Conservation (phyloP, 2,329 filamentous ascomycete genomes). For the Colletotrichum zoysiae region DNA sequence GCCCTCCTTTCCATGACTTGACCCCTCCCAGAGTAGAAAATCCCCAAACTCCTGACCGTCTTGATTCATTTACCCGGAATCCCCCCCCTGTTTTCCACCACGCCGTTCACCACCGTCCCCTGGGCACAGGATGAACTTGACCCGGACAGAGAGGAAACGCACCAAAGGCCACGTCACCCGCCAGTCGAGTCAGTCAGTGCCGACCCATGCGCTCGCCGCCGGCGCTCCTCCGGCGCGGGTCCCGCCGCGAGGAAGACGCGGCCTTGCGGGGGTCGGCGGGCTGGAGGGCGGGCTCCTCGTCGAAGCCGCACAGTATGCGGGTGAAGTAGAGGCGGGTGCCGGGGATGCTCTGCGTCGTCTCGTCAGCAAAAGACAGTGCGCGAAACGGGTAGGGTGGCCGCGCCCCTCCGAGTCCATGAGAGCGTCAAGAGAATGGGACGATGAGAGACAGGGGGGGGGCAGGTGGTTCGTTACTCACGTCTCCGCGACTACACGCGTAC, state of each 20-base stretch:
- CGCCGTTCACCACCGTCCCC: neutral
- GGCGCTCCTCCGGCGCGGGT: constrained; percentile 32
- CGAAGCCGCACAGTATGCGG: constrained; percentile 67
- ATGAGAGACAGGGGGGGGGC: constrained; percentile 7
- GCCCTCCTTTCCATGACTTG: neutral
- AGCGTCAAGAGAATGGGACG: neutral
- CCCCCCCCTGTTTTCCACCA: neutral
- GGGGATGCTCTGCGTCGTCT: constrained; percentile 62
- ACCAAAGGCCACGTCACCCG: neutral
- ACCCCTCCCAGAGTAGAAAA: neutral
- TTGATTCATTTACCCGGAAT: neutral
- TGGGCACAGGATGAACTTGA: neutral
- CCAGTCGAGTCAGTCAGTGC: constrained; percentile 26
- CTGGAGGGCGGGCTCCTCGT: constrained; percentile 46
- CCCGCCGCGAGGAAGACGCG: constrained; percentile 25
- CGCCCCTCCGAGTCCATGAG: neutral
- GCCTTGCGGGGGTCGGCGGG: constrained; percentile 40
- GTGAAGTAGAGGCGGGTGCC: constrained; percentile 69
- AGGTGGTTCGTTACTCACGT: constrained; percentile 57
- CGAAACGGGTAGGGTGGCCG: neutral
- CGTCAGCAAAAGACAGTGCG: neutral
- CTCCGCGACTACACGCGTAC: constrained; percentile 65
- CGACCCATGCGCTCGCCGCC: constrained; percentile 42
- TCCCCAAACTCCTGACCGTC: neutral
- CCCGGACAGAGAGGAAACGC: neutral